Percentiles rank a stretch among this genome's conserved stretches.
Conservation (phyloP, 805 yeast species). For the Martiniozyma abietophila region DNA sequence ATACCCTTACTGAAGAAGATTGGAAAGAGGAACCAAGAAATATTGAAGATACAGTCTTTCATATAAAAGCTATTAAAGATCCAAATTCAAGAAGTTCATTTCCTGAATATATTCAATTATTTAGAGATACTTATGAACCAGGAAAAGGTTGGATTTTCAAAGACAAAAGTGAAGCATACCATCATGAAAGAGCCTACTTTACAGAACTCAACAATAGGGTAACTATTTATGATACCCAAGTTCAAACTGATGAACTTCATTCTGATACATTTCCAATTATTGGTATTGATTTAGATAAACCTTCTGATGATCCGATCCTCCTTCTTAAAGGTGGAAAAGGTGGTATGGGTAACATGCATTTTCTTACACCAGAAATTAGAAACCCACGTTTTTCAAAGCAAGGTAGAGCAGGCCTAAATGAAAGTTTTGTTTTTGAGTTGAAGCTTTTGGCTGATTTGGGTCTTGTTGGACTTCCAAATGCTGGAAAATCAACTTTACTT, state of each 20-base stretch:
- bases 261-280: conserved; percentile 67
- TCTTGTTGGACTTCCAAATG: conserved; percentile 90
- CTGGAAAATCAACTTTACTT: conserved; percentile 87
- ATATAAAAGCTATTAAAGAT: conserved; percentile 21
- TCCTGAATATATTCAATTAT: conserved; percentile 46
- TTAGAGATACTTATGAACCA: conserved; percentile 49
- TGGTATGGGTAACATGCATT: conserved; percentile 96
- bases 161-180: conserved; percentile 66
- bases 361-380: conserved; percentile 70
- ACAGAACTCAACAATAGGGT: conserved; percentile 54
- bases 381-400: conserved; percentile 82
- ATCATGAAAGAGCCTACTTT: conserved; percentile 59
- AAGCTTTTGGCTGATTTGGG: conserved; percentile 90
- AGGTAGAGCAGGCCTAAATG: conserved; percentile 65
- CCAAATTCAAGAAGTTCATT: conserved; percentile 9
- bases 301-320: conserved; percentile 57
- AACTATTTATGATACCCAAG: conserved; percentile 49
- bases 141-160: conserved; percentile 90
- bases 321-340: conserved; percentile 83
- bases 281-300: conserved; percentile 67
- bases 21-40: no score
- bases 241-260: conserved; percentile 45
- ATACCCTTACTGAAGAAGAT: no score
- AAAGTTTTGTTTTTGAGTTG: conserved; percentile 68
- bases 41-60: no score